Evolutionary conservation across 148 eudicot genomes (phyloP), one percentile per base, ranked within the genome.

Genomic region (Rhododendron williamsianum): DNA sequence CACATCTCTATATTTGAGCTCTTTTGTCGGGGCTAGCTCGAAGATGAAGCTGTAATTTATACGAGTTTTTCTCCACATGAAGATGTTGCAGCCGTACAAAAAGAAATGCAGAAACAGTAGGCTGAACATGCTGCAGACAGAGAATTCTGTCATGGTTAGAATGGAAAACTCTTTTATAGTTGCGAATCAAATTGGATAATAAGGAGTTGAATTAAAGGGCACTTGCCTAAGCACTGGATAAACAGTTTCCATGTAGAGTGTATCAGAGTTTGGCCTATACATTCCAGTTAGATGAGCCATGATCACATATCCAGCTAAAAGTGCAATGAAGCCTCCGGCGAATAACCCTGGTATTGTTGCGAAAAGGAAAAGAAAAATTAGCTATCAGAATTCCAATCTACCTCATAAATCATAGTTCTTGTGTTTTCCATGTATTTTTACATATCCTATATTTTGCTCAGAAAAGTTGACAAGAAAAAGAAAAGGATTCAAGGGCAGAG

Each of bases 211-310:
- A 38, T 38, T 23, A 16, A 54, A 0, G 23, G 83, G 45, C 27
- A 54, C 94, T 92, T 94, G 90, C 99, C 99, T 97, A 16, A 97
- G 89, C 27, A 97, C 93, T 74, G 99, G 99, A 63, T 95, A 97
- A 5, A 95, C 98, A 74, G 99, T 97, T 91, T 95, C 99, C 99
- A 95, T 97, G 90, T 97, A 97, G 67, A 97, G 84, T 58, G 92
- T 90, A 87, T 95, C 91, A 23, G 92, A 79, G 78, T 87, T 78
- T 78, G 91, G 89, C 80, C 92, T 89, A 84, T 94, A 97, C 93
- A 93, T 89, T 81, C 98, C 96, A 84, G 93, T 76, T 6, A 94
- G 82, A 89, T 93, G 99, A 72, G 99, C 99, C 94, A 95, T 94
- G 87, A 97, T 91, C 9, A 87, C 91, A 88, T 95, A 97, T 60